Conservation (phyloP, 2,329 filamentous ascomycete genomes). For the Colletotrichum nymphaeae region DNA sequence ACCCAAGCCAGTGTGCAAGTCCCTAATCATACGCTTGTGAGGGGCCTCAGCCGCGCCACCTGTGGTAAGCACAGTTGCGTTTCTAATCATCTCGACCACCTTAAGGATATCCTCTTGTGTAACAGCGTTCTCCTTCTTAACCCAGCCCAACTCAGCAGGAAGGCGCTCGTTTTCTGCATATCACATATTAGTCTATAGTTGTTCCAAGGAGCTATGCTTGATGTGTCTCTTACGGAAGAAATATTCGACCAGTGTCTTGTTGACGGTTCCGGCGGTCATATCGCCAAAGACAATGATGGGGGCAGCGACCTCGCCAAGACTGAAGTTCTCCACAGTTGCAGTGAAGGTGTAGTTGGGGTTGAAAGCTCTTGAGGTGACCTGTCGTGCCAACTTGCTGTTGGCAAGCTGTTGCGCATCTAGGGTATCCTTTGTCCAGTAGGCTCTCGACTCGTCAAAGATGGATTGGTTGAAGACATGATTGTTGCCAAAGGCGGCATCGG, state of each 20-base stretch:
- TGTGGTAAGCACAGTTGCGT: constrained; percentile 16
- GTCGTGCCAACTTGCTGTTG: constrained; percentile 57
- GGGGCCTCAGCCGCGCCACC: not conserved
- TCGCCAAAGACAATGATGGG: constrained; percentile 63
- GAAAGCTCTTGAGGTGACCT: constrained; percentile 54
- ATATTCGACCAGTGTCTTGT: constrained; percentile 53
- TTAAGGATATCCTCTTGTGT: constrained; percentile 13
- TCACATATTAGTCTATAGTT: not conserved
- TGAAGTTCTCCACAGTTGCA: constrained; percentile 53
- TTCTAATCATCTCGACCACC: constrained; percentile 21
- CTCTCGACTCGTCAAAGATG: constrained; percentile 57
- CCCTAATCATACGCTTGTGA: not conserved
- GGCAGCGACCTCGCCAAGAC: constrained; percentile 61
- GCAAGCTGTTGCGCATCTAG: constrained; percentile 56
- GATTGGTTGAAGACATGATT: constrained; percentile 64
- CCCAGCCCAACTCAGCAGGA: constrained; percentile 30
- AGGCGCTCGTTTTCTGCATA: constrained; percentile 28
- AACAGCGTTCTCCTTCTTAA: constrained; percentile 1
- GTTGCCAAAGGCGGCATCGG: constrained; percentile 62
- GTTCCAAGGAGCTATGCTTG: not conserved
- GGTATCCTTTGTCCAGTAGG: constrained; percentile 57
- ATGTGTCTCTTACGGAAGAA: constrained; percentile 54
- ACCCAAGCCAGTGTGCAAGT: constrained; percentile 14
- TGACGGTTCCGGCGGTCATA: constrained; percentile 50
- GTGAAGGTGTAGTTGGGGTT: constrained; percentile 63